Base-by-base conservation (phyloP, 2,329 filamentous ascomycete species). In the Tolypocladium nubicola region DNA sequence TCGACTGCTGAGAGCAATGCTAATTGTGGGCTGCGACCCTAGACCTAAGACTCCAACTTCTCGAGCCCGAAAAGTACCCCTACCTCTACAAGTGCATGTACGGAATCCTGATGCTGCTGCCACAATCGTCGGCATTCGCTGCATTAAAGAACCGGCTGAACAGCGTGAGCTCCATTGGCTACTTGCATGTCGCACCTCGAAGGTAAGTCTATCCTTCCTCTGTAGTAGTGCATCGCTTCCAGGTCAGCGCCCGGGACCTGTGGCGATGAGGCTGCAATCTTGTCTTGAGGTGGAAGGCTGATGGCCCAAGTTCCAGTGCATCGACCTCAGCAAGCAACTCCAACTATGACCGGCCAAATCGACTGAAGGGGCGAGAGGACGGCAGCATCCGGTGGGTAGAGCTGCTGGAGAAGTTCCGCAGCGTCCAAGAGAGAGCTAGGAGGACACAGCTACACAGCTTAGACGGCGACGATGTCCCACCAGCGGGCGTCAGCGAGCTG, bases 31-130 rank as follows among this genome's bases (percentile, higher is more conserved):
- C 33, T 23, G 7, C 26, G 9, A 39, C 14, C 7, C 16, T 60
- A 96, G 91, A 97, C 72, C 84, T 99, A 52, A 89, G 94, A 49
- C 85, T 99, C 54, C 94, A 99, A 69, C 81, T 99, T 11, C 82
- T 99, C 10, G 94, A 99, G 69, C 94, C 94, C 1, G 95, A 99
- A 69, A 91, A 89, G 70, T 93, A 93, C 64, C 94, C 94, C 2
- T 90, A 96, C 69, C 79, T 99, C 1, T 97, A 99, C 78, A 97
- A 97, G 75, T 99, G 94, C 73, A 84, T 99, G 53, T 99, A 97
- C 67, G 94, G 94, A 11, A 83, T 99, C 52, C 79, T 99, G 56
- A 99, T 99, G 94, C 86, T 99, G 21, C 81, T 99, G n/a, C 94
- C 94, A 0, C 94, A 99, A 73, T 97, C 93, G 19, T 95, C 91